Evolutionary conservation across 2,329 filamentous ascomycete genomes (phyloP), one percentile per base, ranked within the genome.

Genomic region (Ceratocystis cacaofunesta): DNA sequence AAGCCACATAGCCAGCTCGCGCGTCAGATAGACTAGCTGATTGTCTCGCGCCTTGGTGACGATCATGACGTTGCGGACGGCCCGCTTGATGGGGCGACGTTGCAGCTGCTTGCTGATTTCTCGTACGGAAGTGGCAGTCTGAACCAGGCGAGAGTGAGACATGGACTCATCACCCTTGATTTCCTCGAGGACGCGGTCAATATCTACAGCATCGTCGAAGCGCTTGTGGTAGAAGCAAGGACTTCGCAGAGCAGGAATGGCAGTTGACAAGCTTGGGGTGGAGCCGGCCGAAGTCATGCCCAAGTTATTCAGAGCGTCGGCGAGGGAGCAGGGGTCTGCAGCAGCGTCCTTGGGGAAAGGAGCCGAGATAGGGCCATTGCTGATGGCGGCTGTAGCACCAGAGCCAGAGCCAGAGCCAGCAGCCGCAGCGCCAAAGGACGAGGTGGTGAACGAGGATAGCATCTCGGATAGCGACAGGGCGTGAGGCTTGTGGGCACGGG

Each of bases 31-130:
- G 43, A 99, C 92, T 17, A 99, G 82, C 70, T 90, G 85, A 73
- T 99, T 97, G 77, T 99, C 94, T 69, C 94, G 85, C 25, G 94
- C 94, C 76, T 97, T 99, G 68, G 94, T 99, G 69, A 99, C 90
- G 72, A 99, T 96, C 94, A 99, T 97, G 72, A 99, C 84, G 74
- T 90, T 96, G 72, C 85, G 85, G 60, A 99, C 92, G 10, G 92
- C 92, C 70, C 92, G 87, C 76, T 89, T 94, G 75, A 97, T 90
- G 25, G 94, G 92, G 50, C 90, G 85, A 65, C 92, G 85, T 77
- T 96, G 92, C 67, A 99, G 81, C 76, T 97, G 94, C 75, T 95
- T 92, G 17, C 91, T 95, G 12, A 99, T 92, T 76, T 99, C 94
- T 64, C 94, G 86, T 22, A 99, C 94, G 60, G 91, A 89, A 0